phyloP scores from a whole-genome alignment of 2,329 filamentous ascomycete genomes.

The Alternaria sp. region DNA sequence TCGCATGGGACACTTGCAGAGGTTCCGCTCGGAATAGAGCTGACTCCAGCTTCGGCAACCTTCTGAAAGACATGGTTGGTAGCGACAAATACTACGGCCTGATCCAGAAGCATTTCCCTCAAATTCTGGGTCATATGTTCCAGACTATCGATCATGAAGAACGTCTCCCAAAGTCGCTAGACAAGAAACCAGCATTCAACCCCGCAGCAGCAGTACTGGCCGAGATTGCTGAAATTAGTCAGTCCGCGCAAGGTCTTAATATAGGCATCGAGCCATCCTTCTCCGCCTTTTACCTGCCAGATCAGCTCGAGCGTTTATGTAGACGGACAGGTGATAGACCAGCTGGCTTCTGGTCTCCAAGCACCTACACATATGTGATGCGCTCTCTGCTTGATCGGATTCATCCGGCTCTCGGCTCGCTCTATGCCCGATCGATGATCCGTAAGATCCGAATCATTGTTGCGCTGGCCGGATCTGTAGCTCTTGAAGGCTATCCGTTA shows the following conservation, averaged over 20 bases:
- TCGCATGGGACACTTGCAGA: conserved; percentile 74
- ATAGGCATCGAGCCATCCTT: conserved; percentile 88
- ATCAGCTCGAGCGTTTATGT: conserved; percentile 81
- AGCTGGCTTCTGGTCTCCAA: conserved; percentile 75
- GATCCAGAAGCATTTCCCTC: conserved; percentile 74
- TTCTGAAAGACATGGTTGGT: conserved; percentile 74
- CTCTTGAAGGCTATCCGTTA: conserved; percentile 80
- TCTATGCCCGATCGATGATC: conserved; percentile 86
- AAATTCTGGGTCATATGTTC: conserved; percentile 79
- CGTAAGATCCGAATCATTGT: conserved; percentile 85
- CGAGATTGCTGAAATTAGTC: conserved; percentile 73
- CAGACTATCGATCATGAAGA: conserved; percentile 64
- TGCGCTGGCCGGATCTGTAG: conserved; percentile 75
- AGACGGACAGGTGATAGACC: conserved; percentile 69
- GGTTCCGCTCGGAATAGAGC: conserved; percentile 48
- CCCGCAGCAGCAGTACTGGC: conserved; percentile 71
- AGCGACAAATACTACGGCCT: conserved; percentile 69
- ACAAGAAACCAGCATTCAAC: conserved; percentile 67
- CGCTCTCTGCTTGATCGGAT: conserved; percentile 82
- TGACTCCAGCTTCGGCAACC: conserved; percentile 67
- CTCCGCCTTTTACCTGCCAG: conserved; percentile 76
- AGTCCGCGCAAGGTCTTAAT: conserved; percentile 72
- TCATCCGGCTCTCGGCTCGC: conserved; percentile 81
- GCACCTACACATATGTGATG: conserved; percentile 75
- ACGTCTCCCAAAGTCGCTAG: conserved; percentile 50